Evolutionary conservation across 345 rosid species (phyloP), one percentile per base, ranked within the genome.

Genomic region (Linum usitatissimum): DNA sequence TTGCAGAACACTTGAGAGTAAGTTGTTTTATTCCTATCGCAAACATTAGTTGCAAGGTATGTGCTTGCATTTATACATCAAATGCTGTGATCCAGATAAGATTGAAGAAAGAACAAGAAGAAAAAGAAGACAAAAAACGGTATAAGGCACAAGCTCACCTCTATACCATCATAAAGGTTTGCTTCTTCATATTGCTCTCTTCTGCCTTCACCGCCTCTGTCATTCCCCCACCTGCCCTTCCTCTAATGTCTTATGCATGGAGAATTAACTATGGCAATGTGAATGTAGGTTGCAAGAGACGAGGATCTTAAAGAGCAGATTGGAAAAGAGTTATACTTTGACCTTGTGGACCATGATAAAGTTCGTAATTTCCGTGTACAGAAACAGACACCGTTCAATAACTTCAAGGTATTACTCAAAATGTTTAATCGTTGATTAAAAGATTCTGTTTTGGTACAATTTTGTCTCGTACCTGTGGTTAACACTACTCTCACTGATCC

Each of bases 261-360:
- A 21, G 21, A 31, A 5, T 18, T 2, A 39, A 45, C 51, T 45
- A 15, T 45, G 51, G 10, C 51, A 9, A 45, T 45, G 51, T 12
- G 51, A 10, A 45, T 45, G 65, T 55, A 93, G 99, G 96, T 93
- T 68, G 95, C 99, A 38, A 81, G 92, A 65, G 99, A 90, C 83
- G 85, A 77, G 70, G 96, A 93, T 76, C 84, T 93, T 55, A 70
- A 68, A 42, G 91, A 80, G 65, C 99, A 93, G 68, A 86, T 93
- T 75, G 99, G 99, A 59, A 84, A 74, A 75, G 97, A 87, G 74
- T 77, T 86, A 70, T 87, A 79, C 75, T 93, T 90, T 82, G 99
- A 90, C 73, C 97, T 93, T 66, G 96, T 93, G 68, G 92, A 87
- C 74, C 99, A 87, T 71, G 96, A 90, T 71, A 93, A 90, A 82